A percentile compares a stretch with the other conserved stretches of the same genome.
These are phyloP conservation scores for Oryza rufipogon DNA, from an alignment of 176 grass and related monocot species.

Conservation along the genomic window DNA sequence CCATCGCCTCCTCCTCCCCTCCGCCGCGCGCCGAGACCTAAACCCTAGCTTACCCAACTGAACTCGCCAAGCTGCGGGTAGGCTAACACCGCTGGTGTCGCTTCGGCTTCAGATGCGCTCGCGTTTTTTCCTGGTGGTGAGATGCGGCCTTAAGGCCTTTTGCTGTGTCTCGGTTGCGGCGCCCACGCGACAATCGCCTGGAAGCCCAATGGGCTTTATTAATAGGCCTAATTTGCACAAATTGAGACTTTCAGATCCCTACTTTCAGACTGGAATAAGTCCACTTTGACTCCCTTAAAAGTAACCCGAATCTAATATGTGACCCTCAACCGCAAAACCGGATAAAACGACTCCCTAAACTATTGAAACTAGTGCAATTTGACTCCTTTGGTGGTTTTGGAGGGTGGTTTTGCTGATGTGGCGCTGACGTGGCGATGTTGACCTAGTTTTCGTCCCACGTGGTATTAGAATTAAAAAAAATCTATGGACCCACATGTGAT, in stretches of 20 bases:
- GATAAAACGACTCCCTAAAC: too few relatives aligned
- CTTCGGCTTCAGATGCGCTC: constrained; percentile 31
- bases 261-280: too few relatives aligned
- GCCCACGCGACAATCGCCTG: neutral
- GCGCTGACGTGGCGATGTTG: too few relatives aligned
- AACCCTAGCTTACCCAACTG: constrained; percentile 46
- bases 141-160: neutral
- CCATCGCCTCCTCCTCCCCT: neutral
- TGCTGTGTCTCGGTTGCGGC: neutral
- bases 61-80: neutral
- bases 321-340: too few relatives aligned
- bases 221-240: neutral
- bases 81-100: neutral
- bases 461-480: too few relatives aligned
- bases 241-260: neutral
- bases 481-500: too few relatives aligned
- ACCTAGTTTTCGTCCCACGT: too few relatives aligned
- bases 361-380: too few relatives aligned
- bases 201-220: neutral
- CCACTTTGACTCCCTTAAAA: neutral
- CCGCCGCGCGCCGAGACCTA: constrained; percentile 33
- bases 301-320: too few relatives aligned
- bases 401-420: too few relatives aligned
- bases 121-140: neutral
- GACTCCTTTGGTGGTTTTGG: too few relatives aligned